Percentiles rank a stretch among this genome's conserved stretches.
Conservation (phyloP, 345 rosid species). For the Noccaea bulbosa region DNA sequence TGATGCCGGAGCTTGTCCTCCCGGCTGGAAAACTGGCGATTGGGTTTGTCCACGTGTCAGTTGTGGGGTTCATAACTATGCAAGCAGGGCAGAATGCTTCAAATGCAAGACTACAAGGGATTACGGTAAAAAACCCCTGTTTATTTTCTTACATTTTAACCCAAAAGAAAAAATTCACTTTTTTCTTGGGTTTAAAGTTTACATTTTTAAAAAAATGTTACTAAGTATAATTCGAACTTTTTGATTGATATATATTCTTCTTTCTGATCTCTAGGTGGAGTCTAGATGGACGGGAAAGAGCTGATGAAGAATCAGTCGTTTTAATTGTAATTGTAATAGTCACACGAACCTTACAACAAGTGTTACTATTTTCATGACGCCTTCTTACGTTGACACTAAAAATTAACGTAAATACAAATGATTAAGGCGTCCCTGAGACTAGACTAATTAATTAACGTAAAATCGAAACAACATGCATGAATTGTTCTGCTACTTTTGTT, state of each 20-base stretch:
- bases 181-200: not conserved
- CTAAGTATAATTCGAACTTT: not conserved
- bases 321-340: conserved; percentile 25
- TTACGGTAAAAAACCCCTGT: conserved; percentile 36
- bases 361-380: conserved; percentile 40
- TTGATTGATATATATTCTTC: conserved; percentile 9
- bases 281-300: conserved; percentile 20
- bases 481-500: no score
- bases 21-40: conserved; percentile 97
- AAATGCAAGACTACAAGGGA: conserved; percentile 85
- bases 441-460: no score
- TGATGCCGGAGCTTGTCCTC: conserved; percentile 55
- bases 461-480: no score
- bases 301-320: conserved; percentile 21
- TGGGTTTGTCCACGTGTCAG: conserved; percentile 84
- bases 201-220: not conserved
- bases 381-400: conserved; percentile 23
- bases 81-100: conserved; percentile 86
- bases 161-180: not conserved
- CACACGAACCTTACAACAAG: conserved; percentile 29
- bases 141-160: not conserved
- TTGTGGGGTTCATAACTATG: conserved; percentile 90
- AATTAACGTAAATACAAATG: no score
- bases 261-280: conserved; percentile 34
- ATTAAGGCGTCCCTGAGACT: no score